Base-by-base conservation (phyloP, 2,329 filamentous ascomycete species). In the Pseudogymnoascus sp. region DNA sequence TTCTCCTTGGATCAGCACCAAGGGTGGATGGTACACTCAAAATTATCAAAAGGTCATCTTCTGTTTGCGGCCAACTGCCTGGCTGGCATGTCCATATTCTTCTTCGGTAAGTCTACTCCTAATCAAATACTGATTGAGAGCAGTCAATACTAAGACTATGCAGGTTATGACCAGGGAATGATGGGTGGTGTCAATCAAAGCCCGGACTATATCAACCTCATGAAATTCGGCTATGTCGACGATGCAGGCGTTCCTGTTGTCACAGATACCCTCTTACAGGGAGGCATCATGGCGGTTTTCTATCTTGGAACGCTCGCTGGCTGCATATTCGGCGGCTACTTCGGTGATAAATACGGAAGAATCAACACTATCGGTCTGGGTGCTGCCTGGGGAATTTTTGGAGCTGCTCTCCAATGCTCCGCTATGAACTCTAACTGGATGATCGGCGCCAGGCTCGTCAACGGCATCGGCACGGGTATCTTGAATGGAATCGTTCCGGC, bases 401-500 rank as follows among this genome's bases (percentile, higher is more conserved):
- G 80, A 14, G 80, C 80, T 61, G 77, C 76, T 1, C 72, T 82
- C 1, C 80, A 81, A 67, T 75, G 75, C 16, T 79, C 78, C 34
- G 76, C 80, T 3, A 76, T 76, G 19, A 79, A 76, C 41, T 68
- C 81, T 6, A 73, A 71, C 76, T 79, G 86, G 86, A 89, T 90
- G 86, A 85, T 88, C 65, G 67, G 66, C 79, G 82, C 84, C 14
- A 82, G 85, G 28, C 77, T 82, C 11, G 77, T 87, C 41, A 88
- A 87, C 62, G 85, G 86, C 4, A 83, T 87, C 57, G 88, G 87
- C 2, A 90, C 86, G 1, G 88, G 88, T 23, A 84, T 90, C 62
- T 73, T 90, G 41, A 90, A 89, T 69, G 83, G 86, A 8, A 89
- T 90, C 67, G 83, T 88, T 0, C 88, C 88, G 0, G 86, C 89